Evolutionary conservation across 306 rosid species (phyloP).

Genomic region (Cucurbita moschata): DNA sequence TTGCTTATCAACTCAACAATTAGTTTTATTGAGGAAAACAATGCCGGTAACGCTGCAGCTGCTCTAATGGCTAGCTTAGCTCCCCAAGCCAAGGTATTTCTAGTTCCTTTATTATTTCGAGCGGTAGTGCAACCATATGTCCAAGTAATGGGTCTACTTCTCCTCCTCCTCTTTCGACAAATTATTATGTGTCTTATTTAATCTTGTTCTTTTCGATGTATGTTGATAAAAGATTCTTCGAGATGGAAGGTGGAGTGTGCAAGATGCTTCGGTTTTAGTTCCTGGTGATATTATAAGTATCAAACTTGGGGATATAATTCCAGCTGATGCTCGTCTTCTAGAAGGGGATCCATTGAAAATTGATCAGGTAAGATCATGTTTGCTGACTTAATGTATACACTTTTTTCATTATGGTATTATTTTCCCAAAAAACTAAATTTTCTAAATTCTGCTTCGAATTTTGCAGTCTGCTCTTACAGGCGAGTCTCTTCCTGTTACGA

Average conservation of each 20-base stretch:
- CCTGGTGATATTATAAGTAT: constrained; percentile 87
- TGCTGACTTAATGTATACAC: neutral
- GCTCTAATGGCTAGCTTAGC: constrained; percentile 13
- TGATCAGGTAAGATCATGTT: constrained; percentile 47
- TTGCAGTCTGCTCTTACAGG: constrained; percentile 94
- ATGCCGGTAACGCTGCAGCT: constrained; percentile 14
- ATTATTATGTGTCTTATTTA: neutral
- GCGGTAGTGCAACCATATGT: neutral
- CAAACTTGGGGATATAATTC: constrained; percentile 84
- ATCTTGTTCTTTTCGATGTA: neutral
- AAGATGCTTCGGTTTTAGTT: constrained; percentile 69
- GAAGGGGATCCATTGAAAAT: constrained; percentile 97
- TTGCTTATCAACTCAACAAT: constrained; percentile 10
- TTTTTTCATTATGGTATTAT: neutral
- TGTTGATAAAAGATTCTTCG: constrained; percentile 60
- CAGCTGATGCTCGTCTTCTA: constrained; percentile 94
- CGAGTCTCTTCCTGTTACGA: constrained; percentile 89
- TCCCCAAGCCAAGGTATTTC: constrained; percentile 11
- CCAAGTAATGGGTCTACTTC: neutral
- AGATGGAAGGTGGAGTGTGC: constrained; percentile 93
- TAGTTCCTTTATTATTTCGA: neutral
- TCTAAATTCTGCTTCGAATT: constrained; percentile 12
- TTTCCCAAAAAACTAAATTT: neutral
- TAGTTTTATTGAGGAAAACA: constrained; percentile 12
- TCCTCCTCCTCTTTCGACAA: neutral